These are phyloP conservation scores for Umbelopsis sp. DNA, from an alignment of 192 early-diverging fungal genomes.

Conservation along the genomic window DNA sequence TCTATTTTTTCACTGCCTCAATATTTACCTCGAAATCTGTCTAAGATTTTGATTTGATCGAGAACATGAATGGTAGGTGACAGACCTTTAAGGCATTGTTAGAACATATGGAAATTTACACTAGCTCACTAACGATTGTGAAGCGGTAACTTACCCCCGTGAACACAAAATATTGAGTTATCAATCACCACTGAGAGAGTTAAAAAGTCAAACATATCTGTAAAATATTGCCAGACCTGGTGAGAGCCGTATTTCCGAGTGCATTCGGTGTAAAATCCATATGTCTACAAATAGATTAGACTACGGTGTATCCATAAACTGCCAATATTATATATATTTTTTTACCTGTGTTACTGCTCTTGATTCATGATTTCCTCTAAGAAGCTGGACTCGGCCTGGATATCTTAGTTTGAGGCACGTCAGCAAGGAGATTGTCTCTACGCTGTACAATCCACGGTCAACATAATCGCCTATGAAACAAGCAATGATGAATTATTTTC, in stretches of 20 bases:
- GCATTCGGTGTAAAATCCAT: conserved; percentile 94
- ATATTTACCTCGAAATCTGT: conserved; percentile 74
- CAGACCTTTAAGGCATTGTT: conserved; percentile 19
- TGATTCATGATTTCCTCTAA: conserved; percentile 95
- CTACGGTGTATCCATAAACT: too few species aligned
- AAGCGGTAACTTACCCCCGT: conserved; percentile 80
- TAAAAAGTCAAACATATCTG: conserved; percentile 92
- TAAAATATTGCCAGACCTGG: conserved; percentile 91
- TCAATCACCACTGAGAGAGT: conserved; percentile 88
- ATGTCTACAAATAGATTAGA: conserved; percentile 56
- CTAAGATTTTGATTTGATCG: conserved; percentile 86
- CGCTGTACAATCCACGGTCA: conserved; percentile 81
- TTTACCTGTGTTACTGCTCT: conserved; percentile 85
- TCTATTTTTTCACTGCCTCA: background rate
- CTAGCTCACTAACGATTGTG: too few species aligned
- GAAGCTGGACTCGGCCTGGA: conserved; percentile 84
- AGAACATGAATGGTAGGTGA: conserved; percentile 83
- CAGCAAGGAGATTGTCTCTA: conserved; percentile 92
- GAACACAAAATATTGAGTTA: conserved; percentile 91
- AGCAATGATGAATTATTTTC: too few species aligned
- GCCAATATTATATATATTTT: too few species aligned
- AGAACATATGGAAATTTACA: background rate
- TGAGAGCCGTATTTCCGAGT: conserved; percentile 84
- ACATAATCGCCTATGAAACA: conserved; percentile 76
- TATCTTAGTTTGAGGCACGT: conserved; percentile 87